These are phyloP conservation scores for Cairneyella variabilis DNA, from an alignment of 495 filamentous ascomycete species.

Conservation along the genomic window DNA sequence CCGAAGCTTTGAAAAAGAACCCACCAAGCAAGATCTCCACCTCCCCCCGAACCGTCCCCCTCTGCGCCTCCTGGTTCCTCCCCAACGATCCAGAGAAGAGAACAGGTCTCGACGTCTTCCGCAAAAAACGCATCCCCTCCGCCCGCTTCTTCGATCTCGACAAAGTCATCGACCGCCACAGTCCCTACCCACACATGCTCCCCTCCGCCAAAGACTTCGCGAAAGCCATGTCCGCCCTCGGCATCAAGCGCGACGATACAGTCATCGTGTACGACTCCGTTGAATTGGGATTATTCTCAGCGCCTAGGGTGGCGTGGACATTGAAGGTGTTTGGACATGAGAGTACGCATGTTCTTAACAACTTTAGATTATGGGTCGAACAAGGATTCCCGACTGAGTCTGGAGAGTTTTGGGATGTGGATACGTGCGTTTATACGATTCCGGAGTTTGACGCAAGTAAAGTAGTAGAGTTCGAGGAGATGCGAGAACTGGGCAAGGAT, in stretches of 20 bases:
- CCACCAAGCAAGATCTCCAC: conserved; percentile 69
- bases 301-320: conserved; percentile 91
- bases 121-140: conserved; percentile 71
- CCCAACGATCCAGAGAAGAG: conserved; percentile 89
- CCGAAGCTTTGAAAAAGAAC: conserved; percentile 72
- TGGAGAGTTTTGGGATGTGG: conserved; percentile 62
- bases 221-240: conserved; percentile 80
- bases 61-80: conserved; percentile 94
- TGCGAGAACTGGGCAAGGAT: conserved; percentile 71
- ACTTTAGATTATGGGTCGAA: conserved; percentile 86
- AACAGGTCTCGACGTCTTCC: conserved; percentile 73
- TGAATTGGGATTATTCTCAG: conserved; percentile 89
- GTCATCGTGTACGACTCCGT: conserved; percentile 90
- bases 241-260: conserved; percentile 79
- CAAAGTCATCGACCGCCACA: conserved; percentile 77
- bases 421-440: conserved; percentile 52
- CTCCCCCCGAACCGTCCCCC: conserved; percentile 73
- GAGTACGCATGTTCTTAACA: conserved; percentile 88
- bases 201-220: conserved; percentile 77
- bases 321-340: conserved; percentile 84
- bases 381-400: conserved; percentile 75
- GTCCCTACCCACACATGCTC: conserved; percentile 95
- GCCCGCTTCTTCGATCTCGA: conserved; percentile 98
- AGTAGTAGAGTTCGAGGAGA: conserved; percentile 65
- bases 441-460: conserved; percentile 45